phyloP scores from a whole-genome alignment of 768 basidiomycete genomes.

The Pleurotus citrinopileatus region DNA sequence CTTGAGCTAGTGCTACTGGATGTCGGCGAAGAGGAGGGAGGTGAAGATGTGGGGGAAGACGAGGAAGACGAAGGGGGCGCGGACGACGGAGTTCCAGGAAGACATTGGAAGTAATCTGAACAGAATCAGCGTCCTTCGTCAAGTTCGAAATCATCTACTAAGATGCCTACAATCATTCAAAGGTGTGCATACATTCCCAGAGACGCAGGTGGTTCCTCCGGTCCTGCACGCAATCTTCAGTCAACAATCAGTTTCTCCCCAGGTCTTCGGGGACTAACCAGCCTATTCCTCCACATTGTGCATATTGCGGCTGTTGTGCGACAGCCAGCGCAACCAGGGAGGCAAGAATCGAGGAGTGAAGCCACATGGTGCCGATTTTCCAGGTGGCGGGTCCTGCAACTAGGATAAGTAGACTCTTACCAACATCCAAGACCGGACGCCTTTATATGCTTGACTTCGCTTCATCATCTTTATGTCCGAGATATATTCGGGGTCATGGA shows the following conservation, averaged over 20 bases:
- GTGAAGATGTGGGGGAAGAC: constrained; percentile 20
- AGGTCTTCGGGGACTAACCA: constrained; percentile 29
- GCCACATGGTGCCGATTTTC: constrained; percentile 13
- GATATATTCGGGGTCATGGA: constrained; percentile 2
- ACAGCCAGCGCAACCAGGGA: constrained; percentile 18
- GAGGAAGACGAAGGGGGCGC: constrained; percentile 20
- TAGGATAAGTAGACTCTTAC: too few species aligned
- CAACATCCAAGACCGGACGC: too few species aligned
- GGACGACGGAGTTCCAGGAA: constrained; percentile 33
- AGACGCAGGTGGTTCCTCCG: constrained; percentile 46
- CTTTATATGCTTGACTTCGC: neutral
- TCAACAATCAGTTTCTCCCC: neutral
- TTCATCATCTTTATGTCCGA: constrained; percentile 7
- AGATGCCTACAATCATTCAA: constrained; percentile 39
- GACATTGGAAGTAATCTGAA: constrained; percentile 49
- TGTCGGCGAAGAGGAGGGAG: constrained; percentile 19
- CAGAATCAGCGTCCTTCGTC: neutral
- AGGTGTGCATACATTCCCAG: constrained; percentile 40
- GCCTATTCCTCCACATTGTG: constrained; percentile 50
- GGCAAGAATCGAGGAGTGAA: constrained; percentile 20
- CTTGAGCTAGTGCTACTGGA: constrained; percentile 18
- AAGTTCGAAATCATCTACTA: neutral
- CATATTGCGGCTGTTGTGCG: constrained; percentile 40
- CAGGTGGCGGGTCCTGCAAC: too few species aligned
- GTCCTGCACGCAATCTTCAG: constrained; percentile 31